A percentile compares a stretch with the other conserved stretches of the same genome.
Evolutionary conservation across 805 yeast species (phyloP).

Genomic region (Tetrapisispora arboricola): DNA sequence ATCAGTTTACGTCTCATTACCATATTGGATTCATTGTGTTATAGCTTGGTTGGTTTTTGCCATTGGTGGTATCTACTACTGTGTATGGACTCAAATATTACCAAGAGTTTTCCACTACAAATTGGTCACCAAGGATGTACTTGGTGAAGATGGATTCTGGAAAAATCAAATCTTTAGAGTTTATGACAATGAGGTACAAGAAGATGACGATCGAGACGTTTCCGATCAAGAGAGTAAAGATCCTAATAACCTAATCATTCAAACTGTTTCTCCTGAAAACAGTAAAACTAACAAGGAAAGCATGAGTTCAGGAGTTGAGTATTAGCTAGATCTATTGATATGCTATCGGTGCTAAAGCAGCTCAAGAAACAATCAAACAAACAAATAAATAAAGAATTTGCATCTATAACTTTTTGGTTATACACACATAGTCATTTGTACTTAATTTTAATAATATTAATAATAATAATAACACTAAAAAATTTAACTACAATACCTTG

Average conservation of each 20-base stretch:
- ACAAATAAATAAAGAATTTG: background rate
- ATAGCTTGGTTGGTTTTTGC: slow-evolving; percentile 72
- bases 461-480: no score
- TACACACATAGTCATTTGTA: background rate
- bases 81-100: slow-evolving; percentile 47
- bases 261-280: slow-evolving; percentile 1
- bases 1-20: slow-evolving; percentile 56
- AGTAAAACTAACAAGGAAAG: slow-evolving; percentile 3
- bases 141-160: slow-evolving; percentile 67
- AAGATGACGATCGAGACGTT: background rate
- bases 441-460: no score
- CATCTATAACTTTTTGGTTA: background rate
- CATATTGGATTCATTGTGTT: slow-evolving; percentile 73
- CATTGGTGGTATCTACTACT: slow-evolving; percentile 57
- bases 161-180: slow-evolving; percentile 40
- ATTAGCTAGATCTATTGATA: background rate
- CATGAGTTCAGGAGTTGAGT: slow-evolving; percentile 2
- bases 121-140: slow-evolving; percentile 41
- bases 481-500: no score
- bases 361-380: no score
- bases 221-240: background rate
- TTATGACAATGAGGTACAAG: slow-evolving; percentile 5
- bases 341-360: no score
- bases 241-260: background rate
- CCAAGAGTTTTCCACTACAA: slow-evolving; percentile 48